Conservation (phyloP, 495 filamentous ascomycete genomes). For the Penicillium antarcticum region DNA sequence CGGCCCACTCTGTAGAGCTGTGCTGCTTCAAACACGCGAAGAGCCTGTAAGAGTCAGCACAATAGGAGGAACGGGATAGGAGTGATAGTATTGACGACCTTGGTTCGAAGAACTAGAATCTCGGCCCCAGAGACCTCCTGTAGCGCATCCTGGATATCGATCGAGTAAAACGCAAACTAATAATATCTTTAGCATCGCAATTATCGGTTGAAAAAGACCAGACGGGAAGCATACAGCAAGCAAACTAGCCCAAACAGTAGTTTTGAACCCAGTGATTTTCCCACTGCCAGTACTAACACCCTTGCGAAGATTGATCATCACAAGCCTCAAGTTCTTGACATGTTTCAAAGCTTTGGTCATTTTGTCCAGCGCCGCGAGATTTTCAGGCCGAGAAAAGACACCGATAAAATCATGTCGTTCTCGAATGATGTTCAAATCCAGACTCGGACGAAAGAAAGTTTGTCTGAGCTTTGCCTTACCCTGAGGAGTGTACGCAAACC, state of each 20-base stretch:
- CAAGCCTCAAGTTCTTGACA: constrained; percentile 74
- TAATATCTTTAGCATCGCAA: constrained; percentile 23
- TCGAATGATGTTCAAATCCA: constrained; percentile 63
- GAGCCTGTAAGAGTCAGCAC: constrained; percentile 26
- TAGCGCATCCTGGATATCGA: constrained; percentile 66
- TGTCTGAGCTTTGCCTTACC: constrained; percentile 74
- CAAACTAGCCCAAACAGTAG: constrained; percentile 69
- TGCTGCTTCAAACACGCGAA: constrained; percentile 43
- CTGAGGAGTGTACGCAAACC: constrained; percentile 76
- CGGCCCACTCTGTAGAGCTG: constrained; percentile 63
- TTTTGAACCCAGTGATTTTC: constrained; percentile 54
- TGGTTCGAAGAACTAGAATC: constrained; percentile 51
- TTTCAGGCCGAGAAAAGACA: constrained; percentile 68
- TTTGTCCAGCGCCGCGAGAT: constrained; percentile 50
- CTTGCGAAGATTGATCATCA: constrained; percentile 69
- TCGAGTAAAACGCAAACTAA: constrained; percentile 63
- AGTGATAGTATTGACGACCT: constrained; percentile 45
- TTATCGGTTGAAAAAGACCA: neutral
- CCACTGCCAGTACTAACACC: constrained; percentile 65
- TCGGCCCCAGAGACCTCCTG: constrained; percentile 57
- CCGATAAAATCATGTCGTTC: constrained; percentile 69
- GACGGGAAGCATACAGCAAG: constrained; percentile 36
- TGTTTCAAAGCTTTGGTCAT: constrained; percentile 64
- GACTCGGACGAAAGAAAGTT: constrained; percentile 80
- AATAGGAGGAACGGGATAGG: neutral